phyloP scores from a whole-genome alignment of 495 filamentous ascomycete species.

The Sphaerosporella brunnea region DNA sequence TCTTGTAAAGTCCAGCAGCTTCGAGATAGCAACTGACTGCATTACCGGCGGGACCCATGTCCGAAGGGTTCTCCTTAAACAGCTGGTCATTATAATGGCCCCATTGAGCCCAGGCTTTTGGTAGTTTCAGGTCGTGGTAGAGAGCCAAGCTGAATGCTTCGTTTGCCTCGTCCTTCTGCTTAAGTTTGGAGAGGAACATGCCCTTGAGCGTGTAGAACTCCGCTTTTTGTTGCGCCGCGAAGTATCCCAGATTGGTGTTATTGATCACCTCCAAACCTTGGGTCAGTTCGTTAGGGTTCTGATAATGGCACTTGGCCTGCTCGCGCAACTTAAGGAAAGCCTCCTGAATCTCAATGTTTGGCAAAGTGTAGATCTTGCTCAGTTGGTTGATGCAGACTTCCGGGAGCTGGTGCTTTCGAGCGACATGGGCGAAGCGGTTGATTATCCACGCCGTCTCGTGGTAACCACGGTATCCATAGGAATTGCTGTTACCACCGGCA shows the following conservation, averaged over 20 bases:
- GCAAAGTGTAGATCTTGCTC: conserved; percentile 91
- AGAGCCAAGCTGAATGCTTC: conserved; percentile 85
- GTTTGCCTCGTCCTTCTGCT: conserved; percentile 73
- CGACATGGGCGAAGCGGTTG: conserved; percentile 95
- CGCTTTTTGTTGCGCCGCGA: conserved; percentile 85
- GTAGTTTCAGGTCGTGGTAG: conserved; percentile 82
- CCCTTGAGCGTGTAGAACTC: conserved; percentile 99
- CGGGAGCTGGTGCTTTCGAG: conserved; percentile 86
- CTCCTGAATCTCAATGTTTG: conserved; percentile 98
- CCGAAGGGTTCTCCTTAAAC: conserved; percentile 71
- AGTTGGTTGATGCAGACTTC: conserved; percentile 95
- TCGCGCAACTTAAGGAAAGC: conserved; percentile 94
- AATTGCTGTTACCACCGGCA: conserved; percentile 50
- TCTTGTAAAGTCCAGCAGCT: conserved; percentile 89
- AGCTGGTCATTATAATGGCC: conserved; percentile 90
- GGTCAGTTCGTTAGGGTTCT: conserved; percentile 76
- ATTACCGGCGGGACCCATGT: conserved; percentile 66
- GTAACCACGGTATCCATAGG: conserved; percentile 89
- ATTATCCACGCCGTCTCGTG: conserved; percentile 99
- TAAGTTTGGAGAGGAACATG: conserved; percentile 94
- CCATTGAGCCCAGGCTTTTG: conserved; percentile 99
- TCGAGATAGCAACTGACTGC: conserved; percentile 93
- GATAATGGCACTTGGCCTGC: conserved; percentile 96
- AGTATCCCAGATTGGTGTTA: conserved; percentile 98
- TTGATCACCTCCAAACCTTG: conserved; percentile 96